Conservation (phyloP, 148 eudicot genomes). For the Silene latifolia region DNA sequence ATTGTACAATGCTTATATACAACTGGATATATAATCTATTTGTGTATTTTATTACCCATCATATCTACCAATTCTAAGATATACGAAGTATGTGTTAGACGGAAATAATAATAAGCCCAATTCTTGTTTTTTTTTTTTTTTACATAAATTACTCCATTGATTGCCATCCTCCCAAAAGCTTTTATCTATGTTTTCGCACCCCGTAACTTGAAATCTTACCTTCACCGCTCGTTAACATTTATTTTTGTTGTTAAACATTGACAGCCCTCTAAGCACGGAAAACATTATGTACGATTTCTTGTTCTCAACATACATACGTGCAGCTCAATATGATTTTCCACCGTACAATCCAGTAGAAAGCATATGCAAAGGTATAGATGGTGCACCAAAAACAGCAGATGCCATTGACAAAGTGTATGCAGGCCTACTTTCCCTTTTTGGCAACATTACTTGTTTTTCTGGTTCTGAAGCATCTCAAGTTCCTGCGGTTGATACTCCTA, state of each 20-base stretch:
- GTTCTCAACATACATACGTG: neutral
- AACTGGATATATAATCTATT: too few species aligned
- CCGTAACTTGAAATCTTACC: too few species aligned
- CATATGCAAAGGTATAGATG: conserved; percentile 2
- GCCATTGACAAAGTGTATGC: conserved; percentile 7
- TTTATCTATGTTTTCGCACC: too few species aligned
- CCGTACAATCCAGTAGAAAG: neutral
- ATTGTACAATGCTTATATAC: too few species aligned
- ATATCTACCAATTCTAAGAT: too few species aligned
- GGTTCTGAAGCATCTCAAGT: conserved; percentile 12
- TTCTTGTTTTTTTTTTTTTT: too few species aligned
- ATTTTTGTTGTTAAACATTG: neutral
- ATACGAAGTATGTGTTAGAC: too few species aligned
- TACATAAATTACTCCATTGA: too few species aligned
- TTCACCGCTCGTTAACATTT: too few species aligned
- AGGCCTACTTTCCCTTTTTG: neutral
- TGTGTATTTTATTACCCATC: too few species aligned
- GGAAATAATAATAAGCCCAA: too few species aligned
- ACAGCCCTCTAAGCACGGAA: neutral
- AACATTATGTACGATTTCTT: neutral
- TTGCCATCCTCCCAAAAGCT: too few species aligned
- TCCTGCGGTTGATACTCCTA: neutral
- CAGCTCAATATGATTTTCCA: conserved; percentile 8
- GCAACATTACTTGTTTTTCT: neutral
- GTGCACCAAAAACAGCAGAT: neutral